phyloP scores from a whole-genome alignment of 768 basidiomycete genomes.

The Rhodocollybia butyracea region DNA sequence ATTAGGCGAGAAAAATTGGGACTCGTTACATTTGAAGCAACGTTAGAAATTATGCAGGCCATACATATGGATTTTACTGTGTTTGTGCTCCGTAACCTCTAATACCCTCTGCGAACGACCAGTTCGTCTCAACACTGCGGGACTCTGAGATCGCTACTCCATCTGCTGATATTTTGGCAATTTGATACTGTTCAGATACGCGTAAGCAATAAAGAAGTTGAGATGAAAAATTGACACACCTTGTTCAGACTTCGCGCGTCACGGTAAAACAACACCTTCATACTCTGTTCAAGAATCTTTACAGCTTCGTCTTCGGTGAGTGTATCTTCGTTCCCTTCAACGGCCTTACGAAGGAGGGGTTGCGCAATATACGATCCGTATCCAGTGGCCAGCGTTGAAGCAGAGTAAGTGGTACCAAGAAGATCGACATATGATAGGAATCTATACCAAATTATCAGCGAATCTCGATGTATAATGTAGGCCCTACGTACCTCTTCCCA shows the following conservation, averaged over 20 bases:
- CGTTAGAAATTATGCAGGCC: too few relatives aligned
- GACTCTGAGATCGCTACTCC: slow-evolving; percentile 83
- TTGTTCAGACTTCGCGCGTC: slow-evolving; percentile 96
- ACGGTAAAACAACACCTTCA: slow-evolving; percentile 94
- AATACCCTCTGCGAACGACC: slow-evolving; percentile 92
- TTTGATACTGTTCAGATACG: slow-evolving; percentile 76
- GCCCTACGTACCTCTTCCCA: slow-evolving; percentile 58
- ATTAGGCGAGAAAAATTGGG: too few relatives aligned
- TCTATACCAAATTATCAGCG: slow-evolving; percentile 35
- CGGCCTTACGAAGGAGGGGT: slow-evolving; percentile 86
- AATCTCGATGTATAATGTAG: background rate
- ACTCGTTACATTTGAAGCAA: too few relatives aligned
- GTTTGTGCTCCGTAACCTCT: slow-evolving; percentile 89
- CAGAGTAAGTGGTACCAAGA: slow-evolving; percentile 92
- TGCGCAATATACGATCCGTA: slow-evolving; percentile 93
- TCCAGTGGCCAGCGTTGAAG: slow-evolving; percentile 92
- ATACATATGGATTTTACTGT: slow-evolving; percentile 51
- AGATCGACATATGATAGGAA: slow-evolving; percentile 95
- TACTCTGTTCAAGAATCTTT: slow-evolving; percentile 75
- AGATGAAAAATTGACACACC: slow-evolving; percentile 39
- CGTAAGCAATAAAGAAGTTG: background rate
- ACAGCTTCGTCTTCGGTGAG: slow-evolving; percentile 79
- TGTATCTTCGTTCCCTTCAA: slow-evolving; percentile 72
- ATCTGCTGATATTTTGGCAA: slow-evolving; percentile 78
- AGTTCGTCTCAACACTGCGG: slow-evolving; percentile 69